Evolutionary conservation across 2,329 filamentous ascomycete genomes (phyloP), one percentile per base, ranked within the genome.

Genomic region (Alternaria ventricosa): DNA sequence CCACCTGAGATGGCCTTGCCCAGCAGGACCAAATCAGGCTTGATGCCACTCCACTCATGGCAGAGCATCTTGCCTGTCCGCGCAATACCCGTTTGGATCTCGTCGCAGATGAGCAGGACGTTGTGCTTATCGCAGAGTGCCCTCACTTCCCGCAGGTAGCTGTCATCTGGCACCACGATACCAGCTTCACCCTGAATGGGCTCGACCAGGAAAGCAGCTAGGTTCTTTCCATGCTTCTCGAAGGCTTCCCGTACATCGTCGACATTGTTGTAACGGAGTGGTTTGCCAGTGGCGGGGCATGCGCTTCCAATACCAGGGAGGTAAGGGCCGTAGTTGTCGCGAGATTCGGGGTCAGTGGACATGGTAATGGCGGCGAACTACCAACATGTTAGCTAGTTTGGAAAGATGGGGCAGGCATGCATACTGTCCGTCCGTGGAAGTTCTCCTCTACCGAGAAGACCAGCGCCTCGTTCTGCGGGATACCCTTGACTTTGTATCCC

Each of bases 1-100:
- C 96, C 96, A 68, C 96, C 96, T 33, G 94, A 97, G 79, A 99
- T 97, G 72, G 96, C 96, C 85, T 99, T 99, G 77, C 96, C 96
- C 33, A 99, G 89, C 51, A 97, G 90, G 23, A 99, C 91, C 76
- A 99, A 87, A 79, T 99, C 96, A 43, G 95, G 96, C 85, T 95
- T 96, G 85, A 99, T 94, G 71, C 90, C 92, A 60, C 92, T 90
- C 94, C 96, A 98, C 82, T 99, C 89, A 76, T 92, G 91, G 86
- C 94, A 97, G 58, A 99, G 89, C 84, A 99, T 92, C 77, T 92
- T 92, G 57, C 96, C 96, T 18, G 96, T 99, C 68, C 96, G 90
- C 58, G 94, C 96, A 78, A 99, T 97, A 70, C 95, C 95, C 6
- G 96, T 99, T 83, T 99, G 96, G 75, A 99, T 97, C 86, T 99